phyloP scores from a whole-genome alignment of 176 grass and related monocot species.

The Bolboschoenus planiculmis region DNA sequence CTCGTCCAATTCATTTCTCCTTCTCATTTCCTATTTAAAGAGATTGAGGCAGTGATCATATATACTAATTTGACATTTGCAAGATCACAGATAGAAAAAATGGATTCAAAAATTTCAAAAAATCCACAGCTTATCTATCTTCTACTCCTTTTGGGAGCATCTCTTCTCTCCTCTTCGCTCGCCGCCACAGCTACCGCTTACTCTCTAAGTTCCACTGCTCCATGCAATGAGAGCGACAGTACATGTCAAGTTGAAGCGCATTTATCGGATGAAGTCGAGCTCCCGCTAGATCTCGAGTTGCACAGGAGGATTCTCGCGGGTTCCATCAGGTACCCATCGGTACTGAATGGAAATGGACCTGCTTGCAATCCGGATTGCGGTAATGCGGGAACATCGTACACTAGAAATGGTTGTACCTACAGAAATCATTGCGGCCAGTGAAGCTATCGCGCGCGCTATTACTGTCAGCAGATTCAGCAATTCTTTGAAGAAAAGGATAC shows the following conservation, averaged over 20 bases:
- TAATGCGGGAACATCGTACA: neutral
- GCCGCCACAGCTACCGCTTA: neutral
- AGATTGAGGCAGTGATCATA: neutral
- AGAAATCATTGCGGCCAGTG: neutral
- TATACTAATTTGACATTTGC: neutral
- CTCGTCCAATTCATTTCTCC: neutral
- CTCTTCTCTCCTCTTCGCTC: neutral
- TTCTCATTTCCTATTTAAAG: neutral
- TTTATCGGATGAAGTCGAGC: neutral
- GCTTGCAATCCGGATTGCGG: neutral
- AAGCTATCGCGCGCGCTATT: neutral
- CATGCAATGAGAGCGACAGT: neutral
- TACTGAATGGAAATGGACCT: neutral
- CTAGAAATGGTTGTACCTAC: slow-evolving; percentile 4
- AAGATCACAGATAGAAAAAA: neutral
- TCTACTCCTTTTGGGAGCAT: slow-evolving; percentile 6
- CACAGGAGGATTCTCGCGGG: neutral
- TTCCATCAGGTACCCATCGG: neutral
- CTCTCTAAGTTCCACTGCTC: neutral
- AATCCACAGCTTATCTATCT: neutral
- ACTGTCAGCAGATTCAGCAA: neutral
- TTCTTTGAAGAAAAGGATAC: neutral
- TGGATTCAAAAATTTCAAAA: neutral
- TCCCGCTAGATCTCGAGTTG: neutral
- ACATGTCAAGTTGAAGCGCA: neutral